Percentiles rank a stretch among this genome's conserved stretches.
phyloP scores from a whole-genome alignment of 2,329 filamentous ascomycete genomes.

The Fusarium chaquense region DNA sequence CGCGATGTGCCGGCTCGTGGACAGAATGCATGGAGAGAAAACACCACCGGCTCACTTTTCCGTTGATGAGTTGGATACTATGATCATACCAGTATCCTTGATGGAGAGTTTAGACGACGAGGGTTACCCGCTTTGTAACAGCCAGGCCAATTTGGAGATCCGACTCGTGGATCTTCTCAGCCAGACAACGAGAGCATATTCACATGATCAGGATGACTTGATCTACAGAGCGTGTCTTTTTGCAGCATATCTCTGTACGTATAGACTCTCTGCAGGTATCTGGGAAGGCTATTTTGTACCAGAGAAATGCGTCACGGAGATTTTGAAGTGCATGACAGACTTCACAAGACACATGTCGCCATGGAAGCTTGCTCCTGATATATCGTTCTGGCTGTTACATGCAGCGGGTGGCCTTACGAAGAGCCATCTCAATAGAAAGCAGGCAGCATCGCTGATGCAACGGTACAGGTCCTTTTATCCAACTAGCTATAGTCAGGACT shows the following conservation, averaged over 20 bases:
- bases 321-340: background rate
- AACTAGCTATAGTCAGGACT: background rate
- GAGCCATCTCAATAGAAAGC: rapidly evolving
- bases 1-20: background rate
- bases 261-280: slow-evolving; percentile 2
- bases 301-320: background rate
- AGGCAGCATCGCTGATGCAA: background rate
- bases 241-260: slow-evolving; percentile 18
- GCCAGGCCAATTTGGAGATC: slow-evolving; percentile 10
- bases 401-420: slow-evolving; percentile 8
- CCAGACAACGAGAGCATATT: background rate
- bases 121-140: slow-evolving; percentile 6
- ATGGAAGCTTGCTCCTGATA: background rate
- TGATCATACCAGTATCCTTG: background rate
- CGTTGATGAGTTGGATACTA: rapidly evolving
- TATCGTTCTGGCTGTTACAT: slow-evolving; percentile 2
- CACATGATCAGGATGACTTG: background rate
- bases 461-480: slow-evolving; percentile 12
- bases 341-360: slow-evolving; percentile 5
- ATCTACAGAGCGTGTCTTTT: slow-evolving; percentile 18
- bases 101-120: slow-evolving; percentile 17
- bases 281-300: slow-evolving; percentile 8
- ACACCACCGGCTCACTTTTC: rapidly evolving
- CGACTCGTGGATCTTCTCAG: slow-evolving; percentile 15
- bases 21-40: background rate